Conservation (phyloP, 441 rosid species). For the Bocquillonia castaneifolia region DNA sequence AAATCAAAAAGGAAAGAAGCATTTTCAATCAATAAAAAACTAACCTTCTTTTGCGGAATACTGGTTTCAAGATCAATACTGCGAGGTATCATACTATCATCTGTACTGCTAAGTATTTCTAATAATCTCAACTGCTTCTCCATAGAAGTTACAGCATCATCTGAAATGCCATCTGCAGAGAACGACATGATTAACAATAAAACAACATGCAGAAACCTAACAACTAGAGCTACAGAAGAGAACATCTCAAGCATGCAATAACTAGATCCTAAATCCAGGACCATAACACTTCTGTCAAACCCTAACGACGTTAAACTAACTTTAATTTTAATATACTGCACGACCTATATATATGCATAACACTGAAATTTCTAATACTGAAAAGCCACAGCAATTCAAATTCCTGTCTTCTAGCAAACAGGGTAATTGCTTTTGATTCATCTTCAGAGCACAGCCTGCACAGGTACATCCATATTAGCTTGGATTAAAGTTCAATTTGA, state of each 20-base stretch:
- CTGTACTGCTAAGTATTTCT: slow-evolving; percentile 47
- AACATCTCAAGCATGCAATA: neutral
- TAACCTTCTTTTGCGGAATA: slow-evolving; percentile 72
- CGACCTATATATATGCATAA: neutral
- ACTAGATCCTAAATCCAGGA: neutral
- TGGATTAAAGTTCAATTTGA: too few species aligned
- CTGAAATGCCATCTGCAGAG: slow-evolving; percentile 36
- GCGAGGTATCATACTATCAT: slow-evolving; percentile 30
- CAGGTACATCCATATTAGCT: neutral
- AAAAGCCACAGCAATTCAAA: neutral
- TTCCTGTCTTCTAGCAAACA: neutral
- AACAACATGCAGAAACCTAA: slow-evolving; percentile 9
- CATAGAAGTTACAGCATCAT: slow-evolving; percentile 42
- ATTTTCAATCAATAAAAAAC: slow-evolving; percentile 1
- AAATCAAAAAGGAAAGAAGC: neutral
- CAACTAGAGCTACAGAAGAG: neutral
- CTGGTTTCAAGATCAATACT: slow-evolving; percentile 59
- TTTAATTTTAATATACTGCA: neutral
- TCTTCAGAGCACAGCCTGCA: neutral
- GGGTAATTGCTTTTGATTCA: neutral
- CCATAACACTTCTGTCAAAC: neutral
- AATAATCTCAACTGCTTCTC: slow-evolving; percentile 63
- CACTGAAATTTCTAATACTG: neutral
- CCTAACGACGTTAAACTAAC: neutral
- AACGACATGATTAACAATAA: slow-evolving; percentile 12